A percentile compares a stretch with the other conserved stretches of the same genome.
Evolutionary conservation across 2,329 filamentous ascomycete species (phyloP).

Genomic region (Scedosporium dehoogii): DNA sequence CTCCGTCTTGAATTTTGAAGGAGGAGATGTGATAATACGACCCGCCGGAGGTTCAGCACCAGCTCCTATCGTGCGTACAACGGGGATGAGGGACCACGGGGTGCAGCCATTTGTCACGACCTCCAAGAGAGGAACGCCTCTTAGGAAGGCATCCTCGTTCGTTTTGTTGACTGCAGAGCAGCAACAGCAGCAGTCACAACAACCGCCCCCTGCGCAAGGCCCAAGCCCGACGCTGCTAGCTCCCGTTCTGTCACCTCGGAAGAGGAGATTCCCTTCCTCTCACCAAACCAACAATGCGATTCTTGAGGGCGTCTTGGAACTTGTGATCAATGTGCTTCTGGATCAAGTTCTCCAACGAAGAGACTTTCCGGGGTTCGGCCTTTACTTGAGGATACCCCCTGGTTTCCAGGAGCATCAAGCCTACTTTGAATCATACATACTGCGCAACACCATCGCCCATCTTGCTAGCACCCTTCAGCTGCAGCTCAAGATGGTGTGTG

Average conservation of each 20-base stretch:
- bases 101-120: slow-evolving; percentile 9
- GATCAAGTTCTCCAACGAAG: slow-evolving; percentile 80
- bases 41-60: slow-evolving; percentile 54
- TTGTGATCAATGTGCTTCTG: slow-evolving; percentile 70
- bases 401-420: slow-evolving; percentile 92
- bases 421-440: slow-evolving; percentile 85
- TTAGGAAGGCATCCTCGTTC: slow-evolving; percentile 82
- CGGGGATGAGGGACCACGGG: background rate
- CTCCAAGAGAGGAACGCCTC: slow-evolving; percentile 43
- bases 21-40: slow-evolving; percentile 73
- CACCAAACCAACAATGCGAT: slow-evolving; percentile 56
- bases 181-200: slow-evolving; percentile 2
- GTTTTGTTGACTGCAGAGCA: slow-evolving; percentile 64
- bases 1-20: slow-evolving; percentile 73
- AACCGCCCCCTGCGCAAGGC: slow-evolving; percentile 13
- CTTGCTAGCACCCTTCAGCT: slow-evolving; percentile 61
- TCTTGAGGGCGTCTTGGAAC: slow-evolving; percentile 65
- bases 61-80: slow-evolving; percentile 56
- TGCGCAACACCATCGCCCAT: slow-evolving; percentile 64
- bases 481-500: slow-evolving; percentile 62
- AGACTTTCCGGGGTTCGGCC: slow-evolving; percentile 78
- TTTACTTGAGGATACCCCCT: slow-evolving; percentile 82
- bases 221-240: slow-evolving; percentile 54
- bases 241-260: slow-evolving; percentile 47
- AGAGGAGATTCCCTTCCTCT: slow-evolving; percentile 34